Conservation (phyloP, 257 asterid genomes). For the Rubia yunnanensis region DNA sequence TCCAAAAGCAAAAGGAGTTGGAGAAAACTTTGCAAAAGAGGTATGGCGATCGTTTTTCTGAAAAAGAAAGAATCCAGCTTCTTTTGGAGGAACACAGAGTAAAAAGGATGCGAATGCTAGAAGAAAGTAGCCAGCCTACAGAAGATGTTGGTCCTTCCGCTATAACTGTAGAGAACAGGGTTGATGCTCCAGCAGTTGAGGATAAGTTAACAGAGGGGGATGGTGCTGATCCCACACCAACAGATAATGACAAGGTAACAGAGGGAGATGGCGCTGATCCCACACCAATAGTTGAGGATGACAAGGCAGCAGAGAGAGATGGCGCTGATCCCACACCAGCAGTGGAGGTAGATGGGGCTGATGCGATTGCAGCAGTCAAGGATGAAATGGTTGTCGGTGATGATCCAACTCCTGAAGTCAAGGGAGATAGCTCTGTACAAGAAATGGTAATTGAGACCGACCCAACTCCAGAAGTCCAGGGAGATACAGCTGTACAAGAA, state of each 20-base stretch:
- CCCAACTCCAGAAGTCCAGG: neutral
- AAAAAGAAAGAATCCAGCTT: constrained; percentile 47
- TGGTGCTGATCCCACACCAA: no score
- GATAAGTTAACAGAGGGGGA: neutral
- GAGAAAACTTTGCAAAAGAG: constrained; percentile 63
- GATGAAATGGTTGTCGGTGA: no score
- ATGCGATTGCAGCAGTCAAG: no score
- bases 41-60: constrained; percentile 51
- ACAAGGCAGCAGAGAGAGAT: neutral
- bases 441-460: no score
- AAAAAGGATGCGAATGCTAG: constrained; percentile 39
- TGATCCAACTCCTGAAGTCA: no score
- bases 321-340: no score
- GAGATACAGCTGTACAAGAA: no score
- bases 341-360: no score
- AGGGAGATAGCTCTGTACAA: neutral
- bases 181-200: neutral
- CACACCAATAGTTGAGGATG: constrained; percentile 1
- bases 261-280: constrained; percentile 1
- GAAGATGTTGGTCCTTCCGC: constrained; percentile 13
- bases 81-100: constrained; percentile 32
- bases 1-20: constrained; percentile 92
- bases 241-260: neutral
- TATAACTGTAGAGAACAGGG: neutral
- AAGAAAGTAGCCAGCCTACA: constrained; percentile 24